A percentile compares a stretch with the other conserved stretches of the same genome.
Evolutionary conservation across 2,329 filamentous ascomycete species (phyloP).

Genomic region (Arthrobotrys entomopaga): DNA sequence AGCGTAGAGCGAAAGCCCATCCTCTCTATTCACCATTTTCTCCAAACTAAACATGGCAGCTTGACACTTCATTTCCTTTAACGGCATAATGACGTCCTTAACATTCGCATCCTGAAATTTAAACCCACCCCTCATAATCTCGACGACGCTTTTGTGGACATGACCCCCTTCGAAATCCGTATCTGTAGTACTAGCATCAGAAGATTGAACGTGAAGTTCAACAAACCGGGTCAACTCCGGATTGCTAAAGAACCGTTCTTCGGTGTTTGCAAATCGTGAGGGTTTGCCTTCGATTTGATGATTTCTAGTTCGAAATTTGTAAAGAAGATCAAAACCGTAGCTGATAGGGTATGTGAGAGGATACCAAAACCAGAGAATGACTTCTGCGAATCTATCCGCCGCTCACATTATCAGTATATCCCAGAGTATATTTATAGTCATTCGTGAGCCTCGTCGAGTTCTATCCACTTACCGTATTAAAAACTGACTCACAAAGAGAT

Average conservation of each 20-base stretch:
- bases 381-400: constrained; percentile 30
- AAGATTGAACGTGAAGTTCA: constrained; percentile 32
- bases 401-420: background rate
- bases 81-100: constrained; percentile 28
- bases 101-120: constrained; percentile 20
- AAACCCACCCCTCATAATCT: constrained; percentile 44
- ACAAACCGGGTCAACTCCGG: constrained; percentile 37
- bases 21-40: constrained; percentile 16
- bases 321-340: constrained; percentile 21
- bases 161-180: constrained; percentile 21
- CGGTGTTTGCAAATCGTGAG: constrained; percentile 27
- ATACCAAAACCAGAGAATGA: constrained; percentile 35
- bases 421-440: background rate
- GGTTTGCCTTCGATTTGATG: background rate
- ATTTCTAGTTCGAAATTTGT: constrained; percentile 5
- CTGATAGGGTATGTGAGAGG: constrained; percentile 36
- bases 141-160: constrained; percentile 28
- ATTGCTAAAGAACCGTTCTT: constrained; percentile 49
- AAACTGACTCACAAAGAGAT: constrained; percentile 36
- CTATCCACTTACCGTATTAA: constrained; percentile 34
- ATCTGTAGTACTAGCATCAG: background rate
- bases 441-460: background rate
- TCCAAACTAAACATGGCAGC: constrained; percentile 27
- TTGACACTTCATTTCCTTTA: constrained; percentile 15
- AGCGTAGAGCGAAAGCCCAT: constrained; percentile 16